Percentiles rank a stretch among this genome's conserved stretches.
These are phyloP conservation scores for Suillus discolor DNA, from an alignment of 768 basidiomycete species.

Conservation along the genomic window DNA sequence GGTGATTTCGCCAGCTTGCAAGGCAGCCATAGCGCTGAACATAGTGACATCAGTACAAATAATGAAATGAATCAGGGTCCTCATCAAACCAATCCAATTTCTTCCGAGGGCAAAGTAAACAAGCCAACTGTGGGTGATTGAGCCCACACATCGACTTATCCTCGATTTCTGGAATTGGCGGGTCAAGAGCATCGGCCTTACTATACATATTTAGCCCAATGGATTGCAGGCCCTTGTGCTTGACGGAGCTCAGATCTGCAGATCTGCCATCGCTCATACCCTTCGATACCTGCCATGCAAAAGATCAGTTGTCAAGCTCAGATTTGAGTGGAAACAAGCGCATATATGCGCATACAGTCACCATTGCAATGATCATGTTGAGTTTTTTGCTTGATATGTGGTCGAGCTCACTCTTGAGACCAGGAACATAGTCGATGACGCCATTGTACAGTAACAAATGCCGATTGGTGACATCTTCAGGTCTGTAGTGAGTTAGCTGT, in stretches of 20 bases:
- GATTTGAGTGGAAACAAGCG: background rate
- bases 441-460: background rate
- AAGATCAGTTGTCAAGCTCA: background rate
- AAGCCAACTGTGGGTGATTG: conserved; percentile 3
- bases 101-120: conserved; percentile 3
- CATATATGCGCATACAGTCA: conserved; percentile 8
- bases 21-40: conserved; percentile 2
- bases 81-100: conserved; percentile 4
- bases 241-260: conserved; percentile 5
- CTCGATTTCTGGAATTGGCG: background rate
- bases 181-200: background rate
- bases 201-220: background rate
- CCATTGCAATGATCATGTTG: background rate
- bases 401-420: background rate
- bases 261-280: conserved; percentile 6
- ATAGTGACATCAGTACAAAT: background rate
- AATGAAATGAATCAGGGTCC: conserved; percentile 2
- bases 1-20: no score
- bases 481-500: background rate
- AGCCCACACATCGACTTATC: conserved; percentile 8
- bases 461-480: background rate
- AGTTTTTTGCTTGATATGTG: background rate
- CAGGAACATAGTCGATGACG: background rate
- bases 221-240: conserved; percentile 4
- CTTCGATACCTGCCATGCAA: background rate